Base-by-base conservation (phyloP, 371 early-diverging fungal species). In the Apophysomyces ossiformis region DNA sequence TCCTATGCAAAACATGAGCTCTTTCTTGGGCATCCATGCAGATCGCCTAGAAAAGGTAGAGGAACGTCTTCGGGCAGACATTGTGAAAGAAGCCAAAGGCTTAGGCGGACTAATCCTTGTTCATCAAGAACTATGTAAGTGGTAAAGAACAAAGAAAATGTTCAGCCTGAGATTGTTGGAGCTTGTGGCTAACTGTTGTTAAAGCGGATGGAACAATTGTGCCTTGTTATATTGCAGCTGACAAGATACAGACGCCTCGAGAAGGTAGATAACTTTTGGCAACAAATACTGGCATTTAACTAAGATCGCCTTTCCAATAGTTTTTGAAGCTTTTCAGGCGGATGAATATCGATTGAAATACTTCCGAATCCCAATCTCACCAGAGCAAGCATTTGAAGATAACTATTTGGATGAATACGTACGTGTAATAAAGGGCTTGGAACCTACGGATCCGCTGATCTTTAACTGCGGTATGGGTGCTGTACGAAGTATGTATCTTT, bases 381-480 rank as follows among this genome's bases (percentile, higher is more conserved):
- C 90, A 8, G 89, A 86, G 63, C 89, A 90, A 69, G 75, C 86
- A 45, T 90, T 90, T 4, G 89, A 89, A 46, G 90, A 90, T 63
- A 76, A 83, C 35, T 90, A 89, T 67, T 73, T 90, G 50, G 90
- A 91, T 69, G 90, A 88, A 66, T 91, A 87, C 64, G 83, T 91
- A 1, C 66, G 75, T 37, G 81, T 82, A 16, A 83, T 91, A 61
- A 77, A 78, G 36, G 64, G 39, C 0, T 50, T 81, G n/a, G 70
- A 73, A n/a, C 77, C 78, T 5, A 74, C 76, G 0, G 90, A 87
- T 61, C 80, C 88, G 3, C 73, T 90, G 5, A 85, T 91, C n/a
- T 88, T 91, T 65, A 89, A 88, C 58, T 91, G 92, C 63, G 92
- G 92, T 32, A 87, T 90, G 77, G 92, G 92, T 1, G 87, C 82